These are phyloP conservation scores for Stipa capillata DNA, from an alignment of 176 grass and related monocot species.

Conservation along the genomic window DNA sequence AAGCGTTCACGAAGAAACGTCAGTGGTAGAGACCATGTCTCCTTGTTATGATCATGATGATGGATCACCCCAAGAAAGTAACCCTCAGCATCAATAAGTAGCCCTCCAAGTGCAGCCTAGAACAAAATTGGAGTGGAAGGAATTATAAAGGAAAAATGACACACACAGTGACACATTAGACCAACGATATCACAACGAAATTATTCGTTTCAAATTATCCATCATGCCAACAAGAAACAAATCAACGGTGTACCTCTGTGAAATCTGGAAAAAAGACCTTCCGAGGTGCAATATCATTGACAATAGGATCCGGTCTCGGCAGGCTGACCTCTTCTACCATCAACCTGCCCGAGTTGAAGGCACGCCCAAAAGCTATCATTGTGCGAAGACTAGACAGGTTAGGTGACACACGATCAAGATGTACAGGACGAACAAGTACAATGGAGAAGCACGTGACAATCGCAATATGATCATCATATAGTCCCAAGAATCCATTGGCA, in stretches of 20 bases:
- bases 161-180: neutral
- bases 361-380: neutral
- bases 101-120: constrained; percentile 25
- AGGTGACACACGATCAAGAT: too few relatives aligned
- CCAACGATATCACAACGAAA: neutral
- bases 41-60: neutral
- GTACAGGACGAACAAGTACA: neutral
- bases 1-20: neutral
- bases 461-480: neutral
- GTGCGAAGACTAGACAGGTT: too few relatives aligned
- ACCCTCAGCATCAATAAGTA: neutral
- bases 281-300: neutral
- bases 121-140: neutral
- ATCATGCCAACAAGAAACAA: neutral
- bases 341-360: neutral
- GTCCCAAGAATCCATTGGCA: neutral
- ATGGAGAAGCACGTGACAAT: neutral
- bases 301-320: too few relatives aligned
- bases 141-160: neutral
- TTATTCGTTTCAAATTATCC: neutral
- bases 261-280: neutral
- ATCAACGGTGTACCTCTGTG: neutral
- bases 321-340: neutral
- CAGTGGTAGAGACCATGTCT: neutral
- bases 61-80: neutral